Base-by-base conservation (phyloP, 2,329 filamentous ascomycete genomes). In the Fusarium clavum region DNA sequence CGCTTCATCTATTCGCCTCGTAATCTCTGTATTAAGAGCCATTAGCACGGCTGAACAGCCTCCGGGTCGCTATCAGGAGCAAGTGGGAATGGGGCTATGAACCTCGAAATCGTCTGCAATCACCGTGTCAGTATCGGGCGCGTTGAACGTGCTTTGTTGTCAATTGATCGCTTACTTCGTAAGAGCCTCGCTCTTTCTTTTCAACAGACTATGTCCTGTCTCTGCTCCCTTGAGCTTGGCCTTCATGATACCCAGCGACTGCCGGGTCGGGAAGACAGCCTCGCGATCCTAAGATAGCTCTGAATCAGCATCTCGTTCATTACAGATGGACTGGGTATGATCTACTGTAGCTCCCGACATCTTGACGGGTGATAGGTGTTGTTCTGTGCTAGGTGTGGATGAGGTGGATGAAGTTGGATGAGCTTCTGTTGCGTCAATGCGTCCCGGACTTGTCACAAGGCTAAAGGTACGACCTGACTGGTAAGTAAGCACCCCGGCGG, bases 191-290 rank as follows among this genome's bases (percentile, higher is more conserved):
- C 94, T 98, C 87, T 99, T 99, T 78, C 96, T 88, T 86, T 99
- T 99, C 70, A 99, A 85, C 79, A 99, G 85, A 81, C 92, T 97
- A 84, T 99, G 95, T 51, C 96, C 96, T 47, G 90, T 94, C 81
- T 95, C 92, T 59, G 92, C 92, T 68, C 92, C 95, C 86, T 98
- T 98, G 79, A 99, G 90, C 87, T 99, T 99, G 73, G 91, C 90
- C 84, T 98, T 98, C 95, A 99, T 99, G 79, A 97, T 83, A 72
- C 94, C 94, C 83, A 99, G 86, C 81, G 94, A 97, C 86, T 99
- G 96, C 78, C 96, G 93, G 79, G 96, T 99, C 77, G 96, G 93
- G 83, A 99, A 99, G 83, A 99, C 95, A 78, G 94, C 88, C 84
- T 99, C 96, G 81, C 96, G 90, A 81, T 95, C 94, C 94, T 97